Base-by-base conservation (phyloP, 202 grass and related monocot species). In the Setaria italica region DNA sequence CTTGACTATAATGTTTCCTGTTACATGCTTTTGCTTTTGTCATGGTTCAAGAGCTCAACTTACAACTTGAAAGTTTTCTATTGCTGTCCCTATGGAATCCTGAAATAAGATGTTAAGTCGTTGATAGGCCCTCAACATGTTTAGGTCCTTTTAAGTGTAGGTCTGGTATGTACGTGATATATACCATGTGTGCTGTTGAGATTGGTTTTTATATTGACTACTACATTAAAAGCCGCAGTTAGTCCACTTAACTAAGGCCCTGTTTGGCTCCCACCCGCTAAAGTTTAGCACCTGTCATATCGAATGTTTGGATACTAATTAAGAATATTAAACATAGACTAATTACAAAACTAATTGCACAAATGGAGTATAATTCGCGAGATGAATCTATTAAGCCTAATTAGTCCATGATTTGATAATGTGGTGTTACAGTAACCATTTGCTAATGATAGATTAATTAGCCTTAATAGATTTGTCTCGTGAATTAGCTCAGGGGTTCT, bases 1-100 rank as follows among this genome's bases (percentile, higher is more conserved):
- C 17, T 35, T 69, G 63, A 33, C 39, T 84, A 62, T 62, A 46
- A 12, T 67, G 25, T 63, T 20, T 84, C 62, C 12, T 63, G 59
- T 69, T 39, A 45, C 62, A 29, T 1, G 12, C 43, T 70, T 80
- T 70, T 37, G 50, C 49, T 80, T 74, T 25, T 45, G 30, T 57
- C 65, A 45, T 34, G 32, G 57, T 60, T 82, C 50, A 43, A 50
- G 72, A 6, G 1, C 21, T 53, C 68, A 84, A 8, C 63, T 39
- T 69, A 12, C 71, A 62, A 42, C 67, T 73, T 57, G 56, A 79
- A 80, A 75, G 16, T 79, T 74, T 77, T 77, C 33, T 85, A 20
- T 68, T 65, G 49, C 59, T 77, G 81, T 62, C 46, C 7, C 29
- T 41, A 57, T 46, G 83, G 58, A 72, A n/a, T 72, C 78, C 71